Evolutionary conservation across 495 filamentous ascomycete genomes (phyloP), one percentile per base, ranked within the genome.

Genomic region (Tuber indicum): DNA sequence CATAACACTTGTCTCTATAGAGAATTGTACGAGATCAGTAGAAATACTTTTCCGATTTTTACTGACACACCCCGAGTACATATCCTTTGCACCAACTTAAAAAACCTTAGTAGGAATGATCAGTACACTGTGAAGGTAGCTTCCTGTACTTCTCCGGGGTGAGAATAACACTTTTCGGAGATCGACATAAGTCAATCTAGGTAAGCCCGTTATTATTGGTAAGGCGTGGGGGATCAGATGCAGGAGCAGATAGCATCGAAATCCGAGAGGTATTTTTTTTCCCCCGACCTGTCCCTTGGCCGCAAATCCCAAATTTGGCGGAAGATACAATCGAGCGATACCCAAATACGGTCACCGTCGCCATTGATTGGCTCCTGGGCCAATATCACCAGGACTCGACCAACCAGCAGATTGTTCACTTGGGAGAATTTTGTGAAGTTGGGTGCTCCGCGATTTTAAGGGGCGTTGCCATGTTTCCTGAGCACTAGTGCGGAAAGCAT

Each of bases 101-200:
- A 66, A 32, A 26, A 26, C 39, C 14, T 14, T 36, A 19, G 58
- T 16, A 36, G 26, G 26, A 32, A 66, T 66, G 26, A 17, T 32
- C 58, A 66, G 26, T 32, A 19, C 16, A 7, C 58, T 3, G n/a
- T 66, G 6, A 1, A 36, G 14, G 58, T n/a, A 66, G 14, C 26
- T 36, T 66, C 32, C 58, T 66, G 58, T 66, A 26, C n/a, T 32
- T 16, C 52, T 16, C 52, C 52, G 12, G n/a, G n/a, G n/a, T 16
- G n/a, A 62, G 52, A 66, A 66, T 19, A 66, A 66, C 58, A 66
- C 58, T 36, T 36, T 32, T 66, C 58, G 58, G 58, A 32, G 58
- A 66, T 66, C 58, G 58, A 66, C 58, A 66, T 36, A 36, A 66
- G 26, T 36, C 58, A 66, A 66, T 66, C 58, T 66, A 66, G 58